phyloP scores from a whole-genome alignment of 176 grass and related monocot species.

The Miscanthus lutarioriparius region DNA sequence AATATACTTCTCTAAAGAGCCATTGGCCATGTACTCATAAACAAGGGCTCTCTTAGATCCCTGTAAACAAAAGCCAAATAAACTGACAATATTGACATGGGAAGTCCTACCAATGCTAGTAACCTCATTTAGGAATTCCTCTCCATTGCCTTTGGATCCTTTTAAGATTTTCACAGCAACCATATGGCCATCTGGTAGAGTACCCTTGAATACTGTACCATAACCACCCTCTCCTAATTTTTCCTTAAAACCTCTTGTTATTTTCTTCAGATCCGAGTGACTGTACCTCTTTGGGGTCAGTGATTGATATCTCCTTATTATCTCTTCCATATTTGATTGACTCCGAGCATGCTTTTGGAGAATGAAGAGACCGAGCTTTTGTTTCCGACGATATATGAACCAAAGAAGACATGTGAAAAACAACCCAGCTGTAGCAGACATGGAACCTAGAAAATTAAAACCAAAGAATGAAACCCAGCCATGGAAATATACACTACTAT shows the following conservation, averaged over 20 bases:
- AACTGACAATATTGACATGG: constrained; percentile 51
- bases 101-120: constrained; percentile 52
- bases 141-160: constrained; percentile 29
- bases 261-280: constrained; percentile 56
- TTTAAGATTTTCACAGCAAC: constrained; percentile 60
- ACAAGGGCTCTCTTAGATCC: constrained; percentile 52
- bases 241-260: constrained; percentile 48
- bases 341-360: not conserved
- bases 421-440: constrained; percentile 13
- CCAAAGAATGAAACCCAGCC: not conserved
- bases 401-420: constrained; percentile 23
- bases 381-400: not conserved
- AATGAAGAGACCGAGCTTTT: not conserved
- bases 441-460: not conserved
- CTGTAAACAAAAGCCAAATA: constrained; percentile 58
- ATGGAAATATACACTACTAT: not conserved
- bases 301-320: constrained; percentile 40
- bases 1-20: constrained; percentile 64
- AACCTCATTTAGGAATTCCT: constrained; percentile 56
- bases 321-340: constrained; percentile 35
- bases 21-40: constrained; percentile 68
- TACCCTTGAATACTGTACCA: constrained; percentile 52
- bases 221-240: constrained; percentile 65
- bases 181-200: constrained; percentile 30
- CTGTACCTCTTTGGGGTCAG: constrained; percentile 46